A percentile compares a stretch with the other conserved stretches of the same genome.
Conservation (phyloP, 495 filamentous ascomycete genomes). For the Tuber aestivum region DNA sequence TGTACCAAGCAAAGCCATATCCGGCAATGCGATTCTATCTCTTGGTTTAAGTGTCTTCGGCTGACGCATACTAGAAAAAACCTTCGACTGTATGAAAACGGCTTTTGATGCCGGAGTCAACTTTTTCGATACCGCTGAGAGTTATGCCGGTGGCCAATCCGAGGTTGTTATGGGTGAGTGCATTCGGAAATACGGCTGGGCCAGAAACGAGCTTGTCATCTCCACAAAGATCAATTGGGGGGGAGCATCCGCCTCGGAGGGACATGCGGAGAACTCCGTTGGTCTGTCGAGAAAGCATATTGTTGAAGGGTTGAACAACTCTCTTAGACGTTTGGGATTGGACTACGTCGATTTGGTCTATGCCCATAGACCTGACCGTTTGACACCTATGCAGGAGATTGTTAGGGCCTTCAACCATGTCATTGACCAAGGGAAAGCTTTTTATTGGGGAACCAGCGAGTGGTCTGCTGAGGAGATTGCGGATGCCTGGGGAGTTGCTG, state of each 20-base stretch:
- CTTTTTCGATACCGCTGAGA: conserved; percentile 54
- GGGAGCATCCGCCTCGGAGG: conserved; percentile 57
- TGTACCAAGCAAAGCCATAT: too few relatives aligned
- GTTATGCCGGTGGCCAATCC: conserved; percentile 52
- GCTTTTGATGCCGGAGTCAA: conserved; percentile 73
- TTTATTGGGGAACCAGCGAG: conserved; percentile 90
- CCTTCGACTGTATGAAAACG: conserved; percentile 64
- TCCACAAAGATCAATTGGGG: conserved; percentile 83
- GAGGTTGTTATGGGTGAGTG: conserved; percentile 57
- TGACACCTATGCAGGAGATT: conserved; percentile 80
- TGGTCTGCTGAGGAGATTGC: conserved; percentile 78
- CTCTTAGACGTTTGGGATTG: conserved; percentile 63
- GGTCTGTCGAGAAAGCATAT: conserved; percentile 81
- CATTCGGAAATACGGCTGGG: conserved; percentile 62
- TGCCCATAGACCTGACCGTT: conserved; percentile 74
- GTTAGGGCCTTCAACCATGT: conserved; percentile 79
- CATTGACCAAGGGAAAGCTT: conserved; percentile 68
- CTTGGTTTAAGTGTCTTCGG: conserved; percentile 1
- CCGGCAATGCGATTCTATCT: background rate
- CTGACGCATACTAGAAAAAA: conserved; percentile 48
- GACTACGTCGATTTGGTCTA: conserved; percentile 76
- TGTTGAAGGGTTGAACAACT: conserved; percentile 61
- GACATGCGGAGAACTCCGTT: conserved; percentile 39
- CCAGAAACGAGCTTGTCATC: conserved; percentile 74
- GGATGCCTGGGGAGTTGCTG: conserved; percentile 67